Evolutionary conservation across 257 asterid genomes (phyloP), one percentile per base, ranked within the genome.

Genomic region (Fraxinus anomala): DNA sequence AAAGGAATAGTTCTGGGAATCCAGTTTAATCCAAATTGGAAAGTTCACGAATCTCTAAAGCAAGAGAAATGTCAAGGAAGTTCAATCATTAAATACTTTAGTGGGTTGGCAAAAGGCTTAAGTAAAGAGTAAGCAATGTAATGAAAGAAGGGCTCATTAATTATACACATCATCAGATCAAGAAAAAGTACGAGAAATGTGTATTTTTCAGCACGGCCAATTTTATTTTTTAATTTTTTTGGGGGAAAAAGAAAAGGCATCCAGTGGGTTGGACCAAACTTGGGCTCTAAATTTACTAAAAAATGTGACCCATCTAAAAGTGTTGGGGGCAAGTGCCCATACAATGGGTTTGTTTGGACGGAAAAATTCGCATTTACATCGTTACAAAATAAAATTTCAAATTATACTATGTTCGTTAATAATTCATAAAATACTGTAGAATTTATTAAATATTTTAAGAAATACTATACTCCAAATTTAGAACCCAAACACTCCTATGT

Each of bases 121-220:
- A 73, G 85, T 82, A 78, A 74, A 78, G 80, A 74, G 78, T 78
- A 82, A 69, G 85, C 82, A 78, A 82, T 30, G 74, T 69, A 67
- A 82, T 78, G 44, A 68, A 72, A 65, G 70, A 17, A 17, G 17
- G 68, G 23, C 12, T 79, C 70, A 44, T 12, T 42, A 42, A 42
- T 10, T 40, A 13, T 40, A 40, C 47, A 40, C 14, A 40, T 39
- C 40, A 75, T 68, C 49, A 74, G 61, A 30, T 26, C 34, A 63
- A 24, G 3, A 0, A 61, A 3, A 63, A 63, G 69, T 63, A 40
- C 49, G 1, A 26, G 28, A 26, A 26, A 26, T 26, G 28, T 26
- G 28, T 26, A 26, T 26, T 26, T 26, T 26, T 26, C 28, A 26
- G 28, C 28, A 26, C 28, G 28, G 28, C 28, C 28, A 26, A 26